phyloP scores from a whole-genome alignment of 176 grass and related monocot species.

The Oryza meridionalis region DNA sequence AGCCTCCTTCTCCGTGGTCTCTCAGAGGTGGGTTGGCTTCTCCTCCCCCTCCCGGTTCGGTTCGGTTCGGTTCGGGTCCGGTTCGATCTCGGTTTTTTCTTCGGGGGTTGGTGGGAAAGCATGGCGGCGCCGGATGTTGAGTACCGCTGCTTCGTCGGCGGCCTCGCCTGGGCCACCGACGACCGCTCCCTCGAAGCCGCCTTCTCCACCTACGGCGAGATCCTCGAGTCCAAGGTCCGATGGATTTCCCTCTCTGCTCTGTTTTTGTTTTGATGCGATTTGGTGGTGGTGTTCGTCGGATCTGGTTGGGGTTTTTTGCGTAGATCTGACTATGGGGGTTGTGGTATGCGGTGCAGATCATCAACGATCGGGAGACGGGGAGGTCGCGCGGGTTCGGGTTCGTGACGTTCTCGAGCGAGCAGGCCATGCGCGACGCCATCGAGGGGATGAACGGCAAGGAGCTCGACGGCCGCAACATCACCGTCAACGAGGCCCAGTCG shows the following conservation, averaged over 20 bases:
- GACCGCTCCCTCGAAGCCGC: conserved; percentile 72
- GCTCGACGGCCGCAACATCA: conserved; percentile 88
- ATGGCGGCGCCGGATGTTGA: conserved; percentile 76
- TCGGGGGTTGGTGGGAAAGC: not conserved
- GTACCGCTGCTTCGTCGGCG: conserved; percentile 95
- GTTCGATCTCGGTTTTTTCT: conserved; percentile 19
- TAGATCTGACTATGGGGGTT: not conserved
- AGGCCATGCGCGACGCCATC: conserved; percentile 88
- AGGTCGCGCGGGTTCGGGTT: conserved; percentile 91
- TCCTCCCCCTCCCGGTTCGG: conserved; percentile 67
- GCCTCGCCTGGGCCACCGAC: conserved; percentile 90
- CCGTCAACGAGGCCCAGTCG: conserved; percentile 94
- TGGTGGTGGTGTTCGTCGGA: conserved; percentile 12
- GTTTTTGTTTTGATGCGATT: too few relatives aligned
- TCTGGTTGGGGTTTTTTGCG: not conserved
- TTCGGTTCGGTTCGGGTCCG: not conserved
- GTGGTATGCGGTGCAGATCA: conserved; percentile 56
- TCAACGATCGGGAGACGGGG: conserved; percentile 85
- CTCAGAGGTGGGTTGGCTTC: conserved; percentile 84
- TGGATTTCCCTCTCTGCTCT: too few relatives aligned
- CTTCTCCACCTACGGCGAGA: conserved; percentile 75
- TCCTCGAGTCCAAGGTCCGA: conserved; percentile 77
- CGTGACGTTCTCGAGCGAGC: conserved; percentile 74
- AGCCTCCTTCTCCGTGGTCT: conserved; percentile 45
- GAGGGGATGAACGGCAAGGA: conserved; percentile 81